These are phyloP conservation scores for Nemania serpens DNA, from an alignment of 2,329 filamentous ascomycete species.

Conservation along the genomic window DNA sequence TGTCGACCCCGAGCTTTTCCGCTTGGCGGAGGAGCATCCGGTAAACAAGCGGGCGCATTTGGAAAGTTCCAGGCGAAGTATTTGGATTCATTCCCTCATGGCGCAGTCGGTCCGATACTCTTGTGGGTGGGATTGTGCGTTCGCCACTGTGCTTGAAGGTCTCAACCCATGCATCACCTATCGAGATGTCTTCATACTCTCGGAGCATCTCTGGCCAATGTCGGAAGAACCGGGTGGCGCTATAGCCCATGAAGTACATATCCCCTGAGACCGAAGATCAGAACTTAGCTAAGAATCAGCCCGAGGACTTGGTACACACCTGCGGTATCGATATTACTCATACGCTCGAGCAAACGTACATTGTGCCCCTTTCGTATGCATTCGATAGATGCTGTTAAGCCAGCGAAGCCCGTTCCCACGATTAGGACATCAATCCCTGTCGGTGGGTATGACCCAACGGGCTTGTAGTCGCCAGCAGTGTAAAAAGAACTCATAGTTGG, in stretches of 20 bases:
- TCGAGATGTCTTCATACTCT: conserved; percentile 56
- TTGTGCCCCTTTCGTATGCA: conserved; percentile 63
- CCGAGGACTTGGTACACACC: conserved; percentile 43
- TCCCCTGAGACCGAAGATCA: conserved; percentile 47
- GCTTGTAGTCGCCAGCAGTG: conserved; percentile 46
- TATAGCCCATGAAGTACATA: conserved; percentile 65
- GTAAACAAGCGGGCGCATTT: conserved; percentile 61
- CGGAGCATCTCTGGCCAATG: conserved; percentile 58
- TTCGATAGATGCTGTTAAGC: conserved; percentile 64
- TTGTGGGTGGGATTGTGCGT: conserved; percentile 52
- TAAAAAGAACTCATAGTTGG: conserved; percentile 38
- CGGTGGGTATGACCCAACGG: conserved; percentile 55
- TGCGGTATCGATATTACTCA: conserved; percentile 55
- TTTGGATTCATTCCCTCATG: conserved; percentile 44
- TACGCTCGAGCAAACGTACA: conserved; percentile 53
- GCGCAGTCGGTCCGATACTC: conserved; percentile 55
- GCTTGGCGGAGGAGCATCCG: conserved; percentile 58
- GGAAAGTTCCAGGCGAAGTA: conserved; percentile 58
- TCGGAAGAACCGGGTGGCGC: conserved; percentile 58
- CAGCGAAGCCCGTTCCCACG: conserved; percentile 62
- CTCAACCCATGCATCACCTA: conserved; percentile 60
- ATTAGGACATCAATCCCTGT: conserved; percentile 56
- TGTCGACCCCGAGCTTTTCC: conserved; percentile 51
- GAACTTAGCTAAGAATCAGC: background rate
- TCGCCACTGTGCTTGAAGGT: conserved; percentile 59